Evolutionary conservation across 306 rosid species (phyloP).

Genomic region (Cucumis sativus): DNA sequence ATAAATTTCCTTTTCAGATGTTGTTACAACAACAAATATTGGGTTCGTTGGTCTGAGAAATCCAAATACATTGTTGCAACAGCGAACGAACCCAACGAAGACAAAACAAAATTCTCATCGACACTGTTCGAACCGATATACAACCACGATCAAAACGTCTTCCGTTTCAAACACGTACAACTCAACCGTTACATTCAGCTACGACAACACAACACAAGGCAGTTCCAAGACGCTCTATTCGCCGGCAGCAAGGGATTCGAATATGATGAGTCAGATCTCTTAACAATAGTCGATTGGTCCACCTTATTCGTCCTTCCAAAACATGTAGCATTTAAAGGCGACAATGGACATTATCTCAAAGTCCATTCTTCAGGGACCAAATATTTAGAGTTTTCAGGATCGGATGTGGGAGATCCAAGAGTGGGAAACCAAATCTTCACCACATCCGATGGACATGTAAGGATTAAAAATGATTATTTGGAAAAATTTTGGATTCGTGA

Average conservation of each 20-base stretch:
- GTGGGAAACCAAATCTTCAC: conserved; percentile 1
- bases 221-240: background rate
- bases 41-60: background rate
- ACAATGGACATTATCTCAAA: background rate
- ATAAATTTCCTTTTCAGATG: background rate
- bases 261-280: background rate
- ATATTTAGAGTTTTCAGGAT: background rate
- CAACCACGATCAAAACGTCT: background rate
- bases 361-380: background rate
- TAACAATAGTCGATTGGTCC: conserved; percentile 1
- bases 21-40: conserved; percentile 17
- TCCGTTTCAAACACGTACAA: conserved; percentile 5
- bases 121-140: conserved; percentile 11
- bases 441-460: background rate
- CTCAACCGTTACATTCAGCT: background rate
- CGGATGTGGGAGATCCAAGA: background rate
- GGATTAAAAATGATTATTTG: background rate
- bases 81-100: conserved; percentile 1
- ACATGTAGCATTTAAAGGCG: conserved; percentile 7
- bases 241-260: background rate
- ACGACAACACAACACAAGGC: background rate
- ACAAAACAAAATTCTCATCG: background rate
- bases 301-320: conserved; percentile 4
- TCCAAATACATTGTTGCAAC: background rate
- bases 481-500: conserved; percentile 6